Conservation (phyloP, 768 basidiomycete species). For the Phanerochaete sordida region DNA sequence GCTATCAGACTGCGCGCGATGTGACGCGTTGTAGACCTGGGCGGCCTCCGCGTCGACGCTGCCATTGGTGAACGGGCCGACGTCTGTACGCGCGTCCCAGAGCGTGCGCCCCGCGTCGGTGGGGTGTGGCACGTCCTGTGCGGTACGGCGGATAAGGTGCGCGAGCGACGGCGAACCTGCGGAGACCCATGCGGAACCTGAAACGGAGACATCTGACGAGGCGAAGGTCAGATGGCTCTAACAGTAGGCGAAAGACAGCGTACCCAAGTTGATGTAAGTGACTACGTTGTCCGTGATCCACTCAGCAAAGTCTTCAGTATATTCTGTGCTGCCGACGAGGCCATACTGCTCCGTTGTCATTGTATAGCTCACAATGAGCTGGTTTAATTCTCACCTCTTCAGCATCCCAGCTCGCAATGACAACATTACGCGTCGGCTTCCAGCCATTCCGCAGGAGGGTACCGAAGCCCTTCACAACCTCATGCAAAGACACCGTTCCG, state of each 20-base stretch:
- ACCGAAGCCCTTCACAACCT: conserved; percentile 75
- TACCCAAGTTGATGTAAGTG: conserved; percentile 81
- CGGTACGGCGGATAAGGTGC: conserved; percentile 62
- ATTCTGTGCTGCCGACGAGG: conserved; percentile 85
- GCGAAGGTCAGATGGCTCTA: neutral
- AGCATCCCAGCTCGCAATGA: conserved; percentile 80
- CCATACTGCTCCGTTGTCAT: conserved; percentile 42
- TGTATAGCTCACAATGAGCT: neutral
- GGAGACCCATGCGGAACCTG: conserved; percentile 55
- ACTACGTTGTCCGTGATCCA: conserved; percentile 81
- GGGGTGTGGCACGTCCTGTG: conserved; percentile 72
- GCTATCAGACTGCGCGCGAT: conserved; percentile 27
- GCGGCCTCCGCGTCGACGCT: conserved; percentile 41
- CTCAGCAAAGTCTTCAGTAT: conserved; percentile 85
- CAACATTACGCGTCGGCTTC: conserved; percentile 78
- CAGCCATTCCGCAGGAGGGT: conserved; percentile 66
- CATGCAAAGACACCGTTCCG: conserved; percentile 75
- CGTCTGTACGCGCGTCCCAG: conserved; percentile 73
- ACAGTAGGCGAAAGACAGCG: conserved; percentile 10
- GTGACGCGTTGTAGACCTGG: conserved; percentile 34
- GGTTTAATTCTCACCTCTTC: conserved; percentile 46
- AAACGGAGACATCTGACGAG: conserved; percentile 53
- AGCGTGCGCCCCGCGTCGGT: conserved; percentile 59
- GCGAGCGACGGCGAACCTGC: conserved; percentile 79
- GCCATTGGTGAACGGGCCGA: conserved; percentile 42